Conservation (phyloP, 2,329 filamentous ascomycete species). For the Akanthomyces dipterigenus region DNA sequence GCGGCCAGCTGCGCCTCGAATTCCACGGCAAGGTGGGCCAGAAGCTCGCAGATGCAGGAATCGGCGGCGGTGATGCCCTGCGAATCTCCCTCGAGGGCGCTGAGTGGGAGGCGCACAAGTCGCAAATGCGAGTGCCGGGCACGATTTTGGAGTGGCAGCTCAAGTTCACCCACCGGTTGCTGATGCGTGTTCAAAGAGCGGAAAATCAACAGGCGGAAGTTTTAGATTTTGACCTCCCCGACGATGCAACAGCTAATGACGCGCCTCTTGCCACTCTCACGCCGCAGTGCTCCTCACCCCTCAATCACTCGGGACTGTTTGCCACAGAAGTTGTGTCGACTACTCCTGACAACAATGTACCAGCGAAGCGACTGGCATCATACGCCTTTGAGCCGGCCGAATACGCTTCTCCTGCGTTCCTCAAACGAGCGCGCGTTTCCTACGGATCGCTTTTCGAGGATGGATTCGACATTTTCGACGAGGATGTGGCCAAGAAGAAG, state of each 20-base stretch:
- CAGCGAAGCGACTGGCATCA: constrained; percentile 29
- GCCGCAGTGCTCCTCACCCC: constrained; percentile 15
- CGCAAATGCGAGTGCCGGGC: constrained; percentile 40
- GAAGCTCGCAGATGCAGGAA: constrained; percentile 55
- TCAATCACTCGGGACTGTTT: constrained; percentile 8
- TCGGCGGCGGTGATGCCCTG: constrained; percentile 76
- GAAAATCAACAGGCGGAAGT: constrained; percentile 40
- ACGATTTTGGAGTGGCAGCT: constrained; percentile 53
- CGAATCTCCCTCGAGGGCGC: constrained; percentile 62
- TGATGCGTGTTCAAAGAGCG: constrained; percentile 34
- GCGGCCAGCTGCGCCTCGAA: constrained; percentile 74
- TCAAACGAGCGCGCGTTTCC: constrained; percentile 64
- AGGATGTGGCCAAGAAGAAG: constrained; percentile 53
- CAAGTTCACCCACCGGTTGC: constrained; percentile 44
- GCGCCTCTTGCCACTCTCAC: constrained; percentile 10
- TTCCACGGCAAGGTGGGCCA: constrained; percentile 67
- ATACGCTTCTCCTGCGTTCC: constrained; percentile 73
- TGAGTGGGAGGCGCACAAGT: constrained; percentile 52
- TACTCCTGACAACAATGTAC: constrained; percentile 17
- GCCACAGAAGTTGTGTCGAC: constrained; percentile 13
- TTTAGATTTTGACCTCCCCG: constrained; percentile 39
- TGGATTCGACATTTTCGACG: constrained; percentile 62
- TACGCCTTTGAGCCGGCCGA: constrained; percentile 38
- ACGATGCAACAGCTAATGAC: constrained; percentile 24
- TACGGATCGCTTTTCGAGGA: constrained; percentile 61